Evolutionary conservation across 257 asterid species (phyloP).

Genomic region (Jacaranda copaia): DNA sequence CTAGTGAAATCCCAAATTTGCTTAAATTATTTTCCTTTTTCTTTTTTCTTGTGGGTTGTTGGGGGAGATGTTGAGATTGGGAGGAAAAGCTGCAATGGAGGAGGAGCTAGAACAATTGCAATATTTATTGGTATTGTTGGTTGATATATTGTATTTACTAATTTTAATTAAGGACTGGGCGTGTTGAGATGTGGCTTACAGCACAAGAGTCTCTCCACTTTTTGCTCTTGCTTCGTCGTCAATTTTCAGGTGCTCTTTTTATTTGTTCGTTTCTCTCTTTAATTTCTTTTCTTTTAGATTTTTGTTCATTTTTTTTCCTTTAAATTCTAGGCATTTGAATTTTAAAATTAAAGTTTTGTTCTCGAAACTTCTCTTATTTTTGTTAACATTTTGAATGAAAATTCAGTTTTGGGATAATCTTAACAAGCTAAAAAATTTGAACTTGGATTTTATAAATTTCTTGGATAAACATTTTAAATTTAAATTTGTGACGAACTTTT

Average conservation of each 20-base stretch:
- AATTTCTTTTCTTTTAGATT: neutral
- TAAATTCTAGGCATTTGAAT: no score
- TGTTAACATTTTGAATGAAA: no score
- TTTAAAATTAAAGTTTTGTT: no score
- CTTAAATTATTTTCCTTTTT: neutral
- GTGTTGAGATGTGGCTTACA: conserved; percentile 46
- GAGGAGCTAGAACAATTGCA: conserved; percentile 11
- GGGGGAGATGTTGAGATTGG: conserved; percentile 43
- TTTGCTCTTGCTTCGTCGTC: conserved; percentile 34
- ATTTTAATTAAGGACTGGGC: conserved; percentile 35
- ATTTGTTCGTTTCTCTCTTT: neutral
- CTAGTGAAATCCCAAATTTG: conserved; percentile 11
- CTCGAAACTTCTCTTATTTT: no score
- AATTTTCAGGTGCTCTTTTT: neutral
- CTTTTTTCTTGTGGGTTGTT: neutral
- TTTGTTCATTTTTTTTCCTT: no score
- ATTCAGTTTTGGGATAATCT: no score
- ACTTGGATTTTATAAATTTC: no score
- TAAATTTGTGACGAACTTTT: no score
- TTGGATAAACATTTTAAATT: no score
- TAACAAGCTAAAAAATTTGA: no score
- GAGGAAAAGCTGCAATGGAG: conserved; percentile 42
- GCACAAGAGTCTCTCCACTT: conserved; percentile 45
- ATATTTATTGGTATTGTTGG: conserved; percentile 30
- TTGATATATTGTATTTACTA: conserved; percentile 39